Percentiles rank a stretch among this genome's conserved stretches.
phyloP scores from a whole-genome alignment of 106 monocot species.

The Acorus calamus region DNA sequence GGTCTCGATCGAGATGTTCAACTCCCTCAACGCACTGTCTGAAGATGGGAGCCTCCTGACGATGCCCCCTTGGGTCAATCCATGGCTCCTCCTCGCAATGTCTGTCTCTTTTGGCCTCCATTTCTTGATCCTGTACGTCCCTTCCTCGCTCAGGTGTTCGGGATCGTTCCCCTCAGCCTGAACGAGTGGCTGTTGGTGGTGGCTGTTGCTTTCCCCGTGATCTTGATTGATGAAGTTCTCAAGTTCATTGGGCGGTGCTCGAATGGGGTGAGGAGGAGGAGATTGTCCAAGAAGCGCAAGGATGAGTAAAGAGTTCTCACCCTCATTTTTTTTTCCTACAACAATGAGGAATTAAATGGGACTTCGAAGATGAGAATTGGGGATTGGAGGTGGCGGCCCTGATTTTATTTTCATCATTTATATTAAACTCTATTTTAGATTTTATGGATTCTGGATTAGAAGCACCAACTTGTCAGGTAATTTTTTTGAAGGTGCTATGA shows the following conservation, averaged over 20 bases:
- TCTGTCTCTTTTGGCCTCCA: constrained; percentile 67
- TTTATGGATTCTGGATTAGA: no score
- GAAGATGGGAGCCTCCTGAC: constrained; percentile 60
- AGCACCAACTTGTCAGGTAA: no score
- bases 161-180: constrained; percentile 70
- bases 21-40: constrained; percentile 76
- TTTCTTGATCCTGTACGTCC: constrained; percentile 72
- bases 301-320: constrained; percentile 16
- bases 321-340: no score
- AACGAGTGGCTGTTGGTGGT: constrained; percentile 84
- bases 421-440: no score
- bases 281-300: constrained; percentile 31
- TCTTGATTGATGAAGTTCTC: constrained; percentile 72
- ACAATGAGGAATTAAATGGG: no score
- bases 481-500: no score
- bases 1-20: constrained; percentile 93
- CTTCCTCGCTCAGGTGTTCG: constrained; percentile 71
- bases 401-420: no score
- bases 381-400: no score
- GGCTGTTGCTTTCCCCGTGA: constrained; percentile 66
- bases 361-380: no score
- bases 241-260: constrained; percentile 64
- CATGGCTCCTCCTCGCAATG: constrained; percentile 82
- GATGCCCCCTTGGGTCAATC: constrained; percentile 91
- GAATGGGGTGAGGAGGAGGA: constrained; percentile 14